These are phyloP conservation scores for Gossypium arboreum DNA, from an alignment of 345 rosid genomes.

Conservation along the genomic window DNA sequence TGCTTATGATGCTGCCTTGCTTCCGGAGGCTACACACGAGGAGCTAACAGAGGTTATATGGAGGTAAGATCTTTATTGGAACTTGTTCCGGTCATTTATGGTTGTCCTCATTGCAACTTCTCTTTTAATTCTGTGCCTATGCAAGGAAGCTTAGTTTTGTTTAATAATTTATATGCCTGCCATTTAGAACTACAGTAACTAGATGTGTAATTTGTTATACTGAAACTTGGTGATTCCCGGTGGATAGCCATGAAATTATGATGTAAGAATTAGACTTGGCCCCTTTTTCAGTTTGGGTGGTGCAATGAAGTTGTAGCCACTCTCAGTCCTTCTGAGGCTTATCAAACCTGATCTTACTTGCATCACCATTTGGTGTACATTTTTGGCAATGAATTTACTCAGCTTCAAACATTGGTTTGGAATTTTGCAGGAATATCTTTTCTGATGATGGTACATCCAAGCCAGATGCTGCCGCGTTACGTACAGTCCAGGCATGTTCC, in stretches of 20 bases:
- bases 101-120: neutral
- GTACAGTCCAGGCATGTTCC: slow-evolving; percentile 65
- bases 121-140: neutral
- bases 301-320: neutral
- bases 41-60: slow-evolving; percentile 67
- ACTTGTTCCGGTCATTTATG: neutral
- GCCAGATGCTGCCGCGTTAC: slow-evolving; percentile 53
- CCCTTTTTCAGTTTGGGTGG: neutral
- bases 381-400: neutral
- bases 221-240: neutral
- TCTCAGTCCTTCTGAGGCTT: too few relatives aligned
- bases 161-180: neutral
- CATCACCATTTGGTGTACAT: neutral
- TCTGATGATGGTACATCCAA: slow-evolving; percentile 73
- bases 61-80: slow-evolving; percentile 49
- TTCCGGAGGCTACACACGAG: slow-evolving; percentile 74
- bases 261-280: neutral
- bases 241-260: neutral
- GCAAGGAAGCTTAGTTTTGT: neutral
- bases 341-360: neutral
- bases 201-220: neutral
- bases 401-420: neutral
- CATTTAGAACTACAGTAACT: neutral
- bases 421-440: slow-evolving; percentile 68
- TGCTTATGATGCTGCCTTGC: slow-evolving; percentile 81